Evolutionary conservation across 345 rosid species (phyloP), one percentile per base, ranked within the genome.

Genomic region (Sonneratia caseolaris): DNA sequence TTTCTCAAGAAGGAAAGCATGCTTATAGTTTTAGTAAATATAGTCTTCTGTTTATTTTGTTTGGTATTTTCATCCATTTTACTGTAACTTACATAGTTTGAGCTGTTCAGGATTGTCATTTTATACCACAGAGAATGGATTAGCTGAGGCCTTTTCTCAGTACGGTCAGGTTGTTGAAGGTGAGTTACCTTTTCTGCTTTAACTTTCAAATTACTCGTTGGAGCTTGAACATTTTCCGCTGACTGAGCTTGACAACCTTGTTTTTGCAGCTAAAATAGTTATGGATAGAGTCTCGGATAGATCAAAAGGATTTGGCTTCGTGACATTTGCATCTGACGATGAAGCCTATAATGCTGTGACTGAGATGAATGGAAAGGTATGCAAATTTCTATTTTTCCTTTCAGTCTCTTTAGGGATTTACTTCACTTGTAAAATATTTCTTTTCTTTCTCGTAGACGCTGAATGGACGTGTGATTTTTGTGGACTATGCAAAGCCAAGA

Each of bases 81-180:
- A 21, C 4, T 13, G 12, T 4, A 1, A 18, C 35, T 64, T 48
- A 57, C 42, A 13, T 48, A 8, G 42, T 48, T 64, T 76, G 32
- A 42, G 40, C 32, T 68, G 43, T 51, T 38, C 87, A 94, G 97
- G 96, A 68, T 73, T 91, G 71, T 88, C 98, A 21, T 88, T 84
- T 79, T 79, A 70, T 83, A 88, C 91, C 36, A 81, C 87, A 0
- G 95, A 91, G 77, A 77, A 87, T 16, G 90, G 86, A 70, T 74
- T 91, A 64, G 73, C 85, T 0, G 95, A 91, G 59, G 83, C 95
- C 73, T 94, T 94, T 79, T 89, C 95, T 48, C 84, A 81, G 59
- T 80, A 71, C 66, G 98, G 97, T 74, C 97, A 94, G 83, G 98
- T 94, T 68, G 81, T 94, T 74, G 95, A 94, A 87, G 95, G 97